Evolutionary conservation across 192 early-diverging fungal genomes (phyloP).

Genomic region (Backusella morwellensis): DNA sequence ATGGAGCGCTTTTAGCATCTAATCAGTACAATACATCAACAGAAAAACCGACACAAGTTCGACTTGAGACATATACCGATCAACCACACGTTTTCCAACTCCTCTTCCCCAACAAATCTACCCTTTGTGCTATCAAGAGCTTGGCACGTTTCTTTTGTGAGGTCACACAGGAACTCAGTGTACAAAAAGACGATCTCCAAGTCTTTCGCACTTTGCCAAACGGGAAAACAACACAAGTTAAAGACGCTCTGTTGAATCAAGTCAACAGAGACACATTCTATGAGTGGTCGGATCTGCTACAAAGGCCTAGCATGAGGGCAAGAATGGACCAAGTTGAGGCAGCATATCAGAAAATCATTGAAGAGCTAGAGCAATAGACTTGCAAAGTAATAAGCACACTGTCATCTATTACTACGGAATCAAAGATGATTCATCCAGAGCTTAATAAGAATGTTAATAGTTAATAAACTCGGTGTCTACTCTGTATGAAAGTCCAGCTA

Average conservation of each 20-base stretch:
- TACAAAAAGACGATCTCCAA: not conserved
- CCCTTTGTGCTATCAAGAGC: not conserved
- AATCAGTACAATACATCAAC: not conserved
- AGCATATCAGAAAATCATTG: not conserved
- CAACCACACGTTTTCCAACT: slow-evolving; percentile 56
- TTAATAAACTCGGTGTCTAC: no score
- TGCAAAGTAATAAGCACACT: no score
- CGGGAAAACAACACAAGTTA: not conserved
- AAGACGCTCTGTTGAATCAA: not conserved
- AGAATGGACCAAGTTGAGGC: not conserved
- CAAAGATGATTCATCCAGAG: no score
- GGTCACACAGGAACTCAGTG: not conserved
- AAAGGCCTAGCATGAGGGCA: not conserved
- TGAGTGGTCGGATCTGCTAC: not conserved
- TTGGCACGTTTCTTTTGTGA: slow-evolving; percentile 23
- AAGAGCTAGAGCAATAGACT: not conserved
- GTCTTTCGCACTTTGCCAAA: not conserved
- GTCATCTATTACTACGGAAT: no score
- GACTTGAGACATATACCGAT: slow-evolving; percentile 45
- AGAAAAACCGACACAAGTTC: slow-evolving; percentile 21
- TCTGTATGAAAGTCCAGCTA: not conserved
- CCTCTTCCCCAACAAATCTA: slow-evolving; percentile 10
- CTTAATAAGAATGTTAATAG: no score
- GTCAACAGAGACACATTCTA: not conserved
- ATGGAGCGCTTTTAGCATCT: slow-evolving; percentile 38